Base-by-base conservation (phyloP, 192 early-diverging fungal genomes). In the Coemansia interrupta region DNA sequence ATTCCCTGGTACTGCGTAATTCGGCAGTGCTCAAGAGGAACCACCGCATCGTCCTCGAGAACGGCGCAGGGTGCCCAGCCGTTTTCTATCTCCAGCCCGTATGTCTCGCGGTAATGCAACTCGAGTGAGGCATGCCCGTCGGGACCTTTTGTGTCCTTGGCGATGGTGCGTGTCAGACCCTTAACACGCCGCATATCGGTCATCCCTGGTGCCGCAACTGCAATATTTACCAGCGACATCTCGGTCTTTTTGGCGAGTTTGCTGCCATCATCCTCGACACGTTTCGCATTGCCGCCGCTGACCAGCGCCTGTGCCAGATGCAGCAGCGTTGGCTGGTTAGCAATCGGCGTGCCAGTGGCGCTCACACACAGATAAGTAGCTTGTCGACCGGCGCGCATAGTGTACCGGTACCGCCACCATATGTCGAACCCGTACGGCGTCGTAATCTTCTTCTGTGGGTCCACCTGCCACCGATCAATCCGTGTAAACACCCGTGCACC, bases 371-470 rank as follows among this genome's bases (percentile, higher is more conserved):
- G 43, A 15, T 57, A 57, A 13, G 66, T 24, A 2, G 24, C n/a
- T 1, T 42, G 5, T 11, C 32, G 50, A 1, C 58, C 50, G 12
- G 63, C 42, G 9, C 60, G 54, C 22, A 63, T 36, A 1, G 73
- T 66, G 24, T 52, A 39, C 12, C 59, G 58, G 53, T 70, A 66
- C 28, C 60, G 60, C 73, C 73, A 77, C 54, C 57, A 58, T 18
- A 70, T 43, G 4, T 65, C 64, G 43, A 53, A 69, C 22, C 68
- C 73, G 8, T 32, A 47, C 8, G 15, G 23, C 4, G 59, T 65
- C 12, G 10, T 3, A 4, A 61, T 32, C 0, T 39, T 53, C n/a
- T 32, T 53, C 1, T 28, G 18, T 20, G 51, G 51, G 17, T 53
- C 51, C n/a, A 53, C 51, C 23, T 29, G 42, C 26, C 28, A 30